phyloP scores from a whole-genome alignment of 176 grass and related monocot genomes.

The Avena atlantica region DNA sequence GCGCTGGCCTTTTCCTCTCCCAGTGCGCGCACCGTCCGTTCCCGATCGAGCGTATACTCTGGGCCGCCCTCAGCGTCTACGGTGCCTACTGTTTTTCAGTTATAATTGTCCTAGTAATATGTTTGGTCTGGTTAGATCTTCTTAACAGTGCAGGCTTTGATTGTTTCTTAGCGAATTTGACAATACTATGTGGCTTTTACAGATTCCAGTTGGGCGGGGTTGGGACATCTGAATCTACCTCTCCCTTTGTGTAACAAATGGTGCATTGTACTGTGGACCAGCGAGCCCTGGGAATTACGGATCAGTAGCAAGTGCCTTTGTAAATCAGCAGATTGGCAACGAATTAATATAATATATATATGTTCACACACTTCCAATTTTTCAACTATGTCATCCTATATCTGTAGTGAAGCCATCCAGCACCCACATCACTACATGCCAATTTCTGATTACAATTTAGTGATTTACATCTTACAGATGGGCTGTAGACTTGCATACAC shows the following conservation, averaged over 20 bases:
- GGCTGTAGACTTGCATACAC: neutral
- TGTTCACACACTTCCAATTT: neutral
- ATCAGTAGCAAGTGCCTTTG: neutral
- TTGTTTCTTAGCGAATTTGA: neutral
- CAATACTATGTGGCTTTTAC: neutral
- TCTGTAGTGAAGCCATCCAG: neutral
- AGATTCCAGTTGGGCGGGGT: neutral
- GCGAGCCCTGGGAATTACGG: neutral
- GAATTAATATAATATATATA: too few relatives aligned
- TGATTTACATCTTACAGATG: neutral
- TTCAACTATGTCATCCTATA: neutral
- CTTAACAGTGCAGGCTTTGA: neutral
- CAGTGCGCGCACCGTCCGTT: neutral
- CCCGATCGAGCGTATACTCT: neutral
- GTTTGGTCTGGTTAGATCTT: neutral
- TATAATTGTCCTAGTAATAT: neutral
- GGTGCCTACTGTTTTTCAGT: neutral
- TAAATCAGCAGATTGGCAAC: neutral
- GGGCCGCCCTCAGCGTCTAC: neutral
- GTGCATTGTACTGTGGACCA: neutral
- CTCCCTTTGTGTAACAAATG: neutral
- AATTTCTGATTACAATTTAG: neutral
- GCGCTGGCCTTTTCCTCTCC: neutral
- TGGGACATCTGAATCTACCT: neutral
- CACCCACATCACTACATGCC: neutral